A percentile compares a stretch with the other conserved stretches of the same genome.
phyloP scores from a whole-genome alignment of 768 basidiomycete genomes.

The Calocybe indica region DNA sequence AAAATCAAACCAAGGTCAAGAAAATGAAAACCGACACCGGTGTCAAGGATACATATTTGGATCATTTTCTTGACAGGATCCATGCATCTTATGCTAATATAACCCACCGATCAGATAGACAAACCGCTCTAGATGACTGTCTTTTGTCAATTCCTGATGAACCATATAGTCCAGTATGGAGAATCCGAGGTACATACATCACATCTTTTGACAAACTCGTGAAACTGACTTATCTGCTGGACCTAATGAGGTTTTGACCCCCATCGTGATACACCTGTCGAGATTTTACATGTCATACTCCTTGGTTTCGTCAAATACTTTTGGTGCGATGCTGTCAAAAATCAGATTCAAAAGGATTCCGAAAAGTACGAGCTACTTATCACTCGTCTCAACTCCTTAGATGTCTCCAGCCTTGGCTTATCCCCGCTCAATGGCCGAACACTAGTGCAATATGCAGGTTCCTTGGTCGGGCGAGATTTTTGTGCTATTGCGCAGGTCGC shows the following conservation, averaged over 20 bases:
- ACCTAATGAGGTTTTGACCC: constrained; percentile 35
- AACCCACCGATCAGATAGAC: constrained; percentile 5
- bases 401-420: not conserved
- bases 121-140: constrained; percentile 8
- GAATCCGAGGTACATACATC: constrained; percentile 12
- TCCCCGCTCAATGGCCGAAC: not conserved
- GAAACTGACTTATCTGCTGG: not conserved
- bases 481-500: constrained; percentile 26
- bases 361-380: constrained; percentile 12
- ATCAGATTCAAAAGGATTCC: constrained; percentile 15
- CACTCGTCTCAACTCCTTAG: not conserved
- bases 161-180: constrained; percentile 27
- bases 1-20: constrained; percentile 11
- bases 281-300: constrained; percentile 37
- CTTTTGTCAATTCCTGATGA: constrained; percentile 11
- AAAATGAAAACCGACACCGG: constrained; percentile 19
- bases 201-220: not conserved
- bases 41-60: constrained; percentile 27
- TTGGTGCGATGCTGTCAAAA: constrained; percentile 32
- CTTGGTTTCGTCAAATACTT: constrained; percentile 44
- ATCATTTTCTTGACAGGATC: constrained; percentile 16
- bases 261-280: constrained; percentile 36
- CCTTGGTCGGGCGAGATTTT: constrained; percentile 30
- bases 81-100: constrained; percentile 12
- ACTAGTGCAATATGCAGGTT: constrained; percentile 22